Percentiles rank a stretch among this genome's conserved stretches.
phyloP scores from a whole-genome alignment of 805 yeast genomes.

The Scheffersomyces coipomensis region DNA sequence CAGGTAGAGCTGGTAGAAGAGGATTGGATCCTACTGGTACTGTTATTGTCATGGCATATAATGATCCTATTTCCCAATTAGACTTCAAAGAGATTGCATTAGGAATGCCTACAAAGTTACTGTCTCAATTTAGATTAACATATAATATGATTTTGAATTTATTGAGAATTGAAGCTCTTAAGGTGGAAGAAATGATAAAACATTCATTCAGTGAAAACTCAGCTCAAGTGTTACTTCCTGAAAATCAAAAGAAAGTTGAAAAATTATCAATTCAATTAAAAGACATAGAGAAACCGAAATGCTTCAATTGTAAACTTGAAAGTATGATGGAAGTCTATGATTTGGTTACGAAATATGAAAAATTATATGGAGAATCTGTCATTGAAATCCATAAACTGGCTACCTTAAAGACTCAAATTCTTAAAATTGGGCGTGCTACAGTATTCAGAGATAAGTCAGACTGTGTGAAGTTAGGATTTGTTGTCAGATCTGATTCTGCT shows the following conservation, averaged over 20 bases:
- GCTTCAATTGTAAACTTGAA: slow-evolving; percentile 33
- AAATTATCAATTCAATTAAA: slow-evolving; percentile 48
- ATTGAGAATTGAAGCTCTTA: slow-evolving; percentile 87
- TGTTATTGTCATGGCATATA: slow-evolving; percentile 86
- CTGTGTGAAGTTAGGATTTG: slow-evolving; percentile 49
- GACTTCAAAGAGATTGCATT: slow-evolving; percentile 78
- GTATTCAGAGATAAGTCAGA: slow-evolving; percentile 52
- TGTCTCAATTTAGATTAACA: slow-evolving; percentile 90
- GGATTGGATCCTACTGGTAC: slow-evolving; percentile 94
- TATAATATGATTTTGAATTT: slow-evolving; percentile 93
- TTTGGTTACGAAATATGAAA: slow-evolving; percentile 45
- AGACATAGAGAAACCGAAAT: slow-evolving; percentile 29
- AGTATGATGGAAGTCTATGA: slow-evolving; percentile 48
- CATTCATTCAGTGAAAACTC: slow-evolving; percentile 92
- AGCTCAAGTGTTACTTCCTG: slow-evolving; percentile 81
- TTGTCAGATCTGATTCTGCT: slow-evolving; percentile 42
- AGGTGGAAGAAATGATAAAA: slow-evolving; percentile 98
- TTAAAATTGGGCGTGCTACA: slow-evolving; percentile 57
- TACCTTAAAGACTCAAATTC: slow-evolving; percentile 40
- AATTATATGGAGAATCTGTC: slow-evolving; percentile 45
- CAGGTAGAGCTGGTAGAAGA: slow-evolving; percentile 98
- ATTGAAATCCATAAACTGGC: slow-evolving; percentile 47
- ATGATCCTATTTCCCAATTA: slow-evolving; percentile 53
- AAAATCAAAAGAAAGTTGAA: slow-evolving; percentile 69
- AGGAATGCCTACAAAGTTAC: slow-evolving; percentile 87